Evolutionary conservation across 768 basidiomycete genomes (phyloP), one percentile per base, ranked within the genome.

Genomic region (Termitomyces titanicus): DNA sequence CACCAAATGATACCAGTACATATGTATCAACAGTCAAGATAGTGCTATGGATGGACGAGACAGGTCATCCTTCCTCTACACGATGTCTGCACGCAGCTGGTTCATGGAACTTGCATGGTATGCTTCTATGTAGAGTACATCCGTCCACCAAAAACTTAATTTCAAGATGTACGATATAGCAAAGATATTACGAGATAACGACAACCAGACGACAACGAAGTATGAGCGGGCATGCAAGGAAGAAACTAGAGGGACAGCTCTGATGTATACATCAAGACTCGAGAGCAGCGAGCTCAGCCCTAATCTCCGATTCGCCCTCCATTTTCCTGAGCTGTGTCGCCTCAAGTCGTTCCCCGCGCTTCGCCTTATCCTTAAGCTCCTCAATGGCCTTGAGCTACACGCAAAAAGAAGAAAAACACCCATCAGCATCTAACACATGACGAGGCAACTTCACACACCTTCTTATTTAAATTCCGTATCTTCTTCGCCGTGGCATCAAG

Each of bases 291-390:
- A 98, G 82, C 74, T 97, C 95, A 66, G 84, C 85, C 64, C 84
- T 76, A 65, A 98, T 92, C 56, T 89, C 89, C 9, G 68, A 80
- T 71, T 98, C 95, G 9, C 87, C 86, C 39, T 97, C 94, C 64
- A 98, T 96, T 83, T 99, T 99, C 83, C 89, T 91, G 62, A 96
- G 75, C 72, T 99, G 96, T 17, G 96, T 99, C 54, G 86, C 87
- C 70, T 99, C 96, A 29, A 99, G 79, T 53, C 88, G 83, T 69
- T 98, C 95, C 0, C 97, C 96, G 34, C 89, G 83, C 65, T 83
- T 88, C 25, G 84, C 81, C 75, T 94, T 94, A 61, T 91, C 92
- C 76, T 98, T 98, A 47, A 99, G 83, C 65, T 98, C 95, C 20
- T 98, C 94, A 61, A 99, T 98, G n/a, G 96, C 96, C 70, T 97